Evolutionary conservation across 139 green algal species (phyloP).

Genomic region (Zygnema circumcarinatum): DNA sequence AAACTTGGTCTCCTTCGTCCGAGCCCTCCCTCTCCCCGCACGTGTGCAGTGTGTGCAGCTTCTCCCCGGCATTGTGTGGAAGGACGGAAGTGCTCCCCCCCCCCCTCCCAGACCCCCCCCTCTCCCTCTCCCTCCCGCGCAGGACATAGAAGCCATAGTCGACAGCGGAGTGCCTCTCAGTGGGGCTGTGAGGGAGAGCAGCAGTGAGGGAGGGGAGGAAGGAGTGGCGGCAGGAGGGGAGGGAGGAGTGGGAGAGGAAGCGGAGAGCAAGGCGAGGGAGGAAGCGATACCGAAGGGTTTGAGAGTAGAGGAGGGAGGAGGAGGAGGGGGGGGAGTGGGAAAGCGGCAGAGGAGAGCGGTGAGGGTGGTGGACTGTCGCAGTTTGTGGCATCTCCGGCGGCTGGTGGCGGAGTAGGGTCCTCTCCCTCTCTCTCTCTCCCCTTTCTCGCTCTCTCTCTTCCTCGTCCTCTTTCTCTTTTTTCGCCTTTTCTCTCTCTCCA

Average conservation of each 20-base stretch:
- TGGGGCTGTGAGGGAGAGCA: neutral
- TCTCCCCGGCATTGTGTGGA: neutral
- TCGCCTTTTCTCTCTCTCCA: too few species aligned
- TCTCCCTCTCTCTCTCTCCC: too few species aligned
- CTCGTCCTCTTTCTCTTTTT: constrained; percentile 4
- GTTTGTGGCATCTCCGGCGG: neutral
- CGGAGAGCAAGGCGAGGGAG: neutral
- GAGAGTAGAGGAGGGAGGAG: too few species aligned
- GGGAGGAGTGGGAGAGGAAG: neutral
- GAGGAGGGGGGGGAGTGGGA: too few species aligned
- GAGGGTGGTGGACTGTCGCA: constrained; percentile 1
- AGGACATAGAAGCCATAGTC: neutral
- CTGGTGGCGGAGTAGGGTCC: neutral
- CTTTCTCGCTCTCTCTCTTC: neutral
- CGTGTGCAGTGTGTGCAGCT: neutral
- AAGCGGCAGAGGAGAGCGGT: too few species aligned
- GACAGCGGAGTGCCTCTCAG: neutral
- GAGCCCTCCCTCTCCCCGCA: neutral
- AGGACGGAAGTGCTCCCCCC: neutral
- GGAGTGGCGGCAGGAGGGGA: neutral
- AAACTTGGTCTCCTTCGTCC: neutral
- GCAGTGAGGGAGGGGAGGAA: neutral
- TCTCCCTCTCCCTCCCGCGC: too few species aligned
- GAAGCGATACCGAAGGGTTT: neutral
- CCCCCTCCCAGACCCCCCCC: neutral